Conservation (phyloP, 177 flowering plant genomes). For the Vitis hybrid region DNA sequence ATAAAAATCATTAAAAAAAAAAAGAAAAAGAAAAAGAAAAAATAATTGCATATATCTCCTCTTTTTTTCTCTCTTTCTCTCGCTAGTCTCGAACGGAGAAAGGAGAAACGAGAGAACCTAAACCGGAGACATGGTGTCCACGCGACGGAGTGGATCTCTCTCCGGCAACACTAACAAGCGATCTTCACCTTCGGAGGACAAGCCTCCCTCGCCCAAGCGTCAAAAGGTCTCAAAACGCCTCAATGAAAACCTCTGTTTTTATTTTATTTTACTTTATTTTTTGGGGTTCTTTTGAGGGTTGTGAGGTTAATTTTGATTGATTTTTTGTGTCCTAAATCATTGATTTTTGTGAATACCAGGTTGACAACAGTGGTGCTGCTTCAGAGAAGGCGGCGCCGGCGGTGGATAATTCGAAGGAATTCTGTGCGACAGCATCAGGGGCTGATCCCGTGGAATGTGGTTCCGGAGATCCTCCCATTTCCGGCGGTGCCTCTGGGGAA, state of each 20-base stretch:
- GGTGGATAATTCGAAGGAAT: slow-evolving; percentile 57
- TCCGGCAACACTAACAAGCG: slow-evolving; percentile 52
- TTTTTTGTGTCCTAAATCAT: not conserved
- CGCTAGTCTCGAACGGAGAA: slow-evolving; percentile 6
- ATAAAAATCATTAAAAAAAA: not conserved
- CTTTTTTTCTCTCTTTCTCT: not conserved
- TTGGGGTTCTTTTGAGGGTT: slow-evolving; percentile 1
- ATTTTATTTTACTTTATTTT: slow-evolving; percentile 7
- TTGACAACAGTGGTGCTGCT: slow-evolving; percentile 32
- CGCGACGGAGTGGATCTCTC: slow-evolving; percentile 88
- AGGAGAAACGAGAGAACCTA: not conserved
- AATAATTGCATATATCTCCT: not conserved
- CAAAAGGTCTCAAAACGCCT: slow-evolving; percentile 47
- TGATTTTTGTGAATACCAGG: slow-evolving; percentile 33
- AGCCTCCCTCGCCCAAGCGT: slow-evolving; percentile 80
- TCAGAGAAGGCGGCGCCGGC: slow-evolving; percentile 45
- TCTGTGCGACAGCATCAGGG: slow-evolving; percentile 25
- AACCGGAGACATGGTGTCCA: slow-evolving; percentile 68
- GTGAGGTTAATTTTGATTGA: slow-evolving; percentile 7
- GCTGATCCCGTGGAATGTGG: slow-evolving; percentile 49
- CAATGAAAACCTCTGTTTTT: not conserved
- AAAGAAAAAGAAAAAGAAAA: slow-evolving; percentile 5
- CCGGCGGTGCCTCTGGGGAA: slow-evolving; percentile 20
- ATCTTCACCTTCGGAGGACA: slow-evolving; percentile 68
- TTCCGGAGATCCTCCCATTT: slow-evolving; percentile 30